These are phyloP conservation scores for Pseudohalonectria lignicola DNA, from an alignment of 2,329 filamentous ascomycete species.

Conservation along the genomic window DNA sequence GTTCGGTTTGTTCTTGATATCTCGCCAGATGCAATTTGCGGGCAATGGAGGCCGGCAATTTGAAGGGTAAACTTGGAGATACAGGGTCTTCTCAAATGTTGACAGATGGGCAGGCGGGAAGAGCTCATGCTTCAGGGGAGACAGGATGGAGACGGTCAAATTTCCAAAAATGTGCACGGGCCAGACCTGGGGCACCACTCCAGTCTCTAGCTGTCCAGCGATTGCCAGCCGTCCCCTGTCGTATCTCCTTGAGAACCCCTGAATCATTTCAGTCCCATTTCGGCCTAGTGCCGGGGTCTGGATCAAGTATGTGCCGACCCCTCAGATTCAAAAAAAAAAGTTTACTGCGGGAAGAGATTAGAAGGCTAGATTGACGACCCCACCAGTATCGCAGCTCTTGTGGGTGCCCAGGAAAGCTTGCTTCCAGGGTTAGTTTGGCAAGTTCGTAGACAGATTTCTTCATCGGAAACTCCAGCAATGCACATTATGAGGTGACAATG, in stretches of 20 bases:
- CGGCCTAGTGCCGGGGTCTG: constrained; percentile 10
- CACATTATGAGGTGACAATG: constrained; percentile 49
- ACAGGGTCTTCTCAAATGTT: constrained; percentile 1
- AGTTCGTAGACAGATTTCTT: too few relatives aligned
- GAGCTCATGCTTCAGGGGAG: constrained; percentile 10
- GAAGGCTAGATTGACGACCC: too few relatives aligned
- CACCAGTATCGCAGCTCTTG: too few relatives aligned
- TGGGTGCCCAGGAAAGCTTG: too few relatives aligned
- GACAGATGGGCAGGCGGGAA: constrained; percentile 9
- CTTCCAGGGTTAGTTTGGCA: too few relatives aligned
- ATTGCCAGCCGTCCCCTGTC: not conserved
- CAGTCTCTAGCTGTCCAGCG: not conserved
- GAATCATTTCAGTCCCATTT: not conserved
- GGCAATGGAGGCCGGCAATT: too few relatives aligned
- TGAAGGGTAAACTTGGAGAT: not conserved
- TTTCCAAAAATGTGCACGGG: constrained; percentile 14
- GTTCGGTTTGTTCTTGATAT: constrained; percentile 6
- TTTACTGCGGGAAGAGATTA: too few relatives aligned
- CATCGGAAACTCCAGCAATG: not conserved
- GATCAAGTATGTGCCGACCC: constrained; percentile 23
- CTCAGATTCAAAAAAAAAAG: constrained; percentile 15
- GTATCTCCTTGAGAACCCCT: not conserved
- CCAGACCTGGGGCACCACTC: constrained; percentile 7
- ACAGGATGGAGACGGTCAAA: constrained; percentile 8
- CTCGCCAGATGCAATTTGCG: too few relatives aligned